Evolutionary conservation across 345 rosid species (phyloP), one percentile per base, ranked within the genome.

Genomic region (Melastoma malabathricum): DNA sequence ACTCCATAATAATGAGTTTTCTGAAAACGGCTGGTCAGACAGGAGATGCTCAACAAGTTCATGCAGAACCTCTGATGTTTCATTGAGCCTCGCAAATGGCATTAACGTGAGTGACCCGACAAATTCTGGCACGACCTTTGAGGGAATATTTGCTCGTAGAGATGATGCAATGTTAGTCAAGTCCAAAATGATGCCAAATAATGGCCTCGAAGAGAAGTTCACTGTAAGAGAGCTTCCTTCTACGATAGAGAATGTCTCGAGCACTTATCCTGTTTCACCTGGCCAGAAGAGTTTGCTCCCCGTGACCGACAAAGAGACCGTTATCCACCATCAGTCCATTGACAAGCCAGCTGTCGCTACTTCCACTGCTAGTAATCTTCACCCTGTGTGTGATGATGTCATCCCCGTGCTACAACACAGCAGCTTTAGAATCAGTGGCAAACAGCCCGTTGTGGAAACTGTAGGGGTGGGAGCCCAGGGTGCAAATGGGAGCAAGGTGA

Each of bases 381-480:
- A 80, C 64, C 73, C 83, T 17, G 89, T 71, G 41, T 86, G 79
- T 55, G 93, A 84, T 41, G 95, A 87, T 54, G 72, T 84, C 67
- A 84, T 92, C 74, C 95, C 87, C 67, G 96, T 84, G 19, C 77
- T 82, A 56, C 70, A 83, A 58, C 98, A 81, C 72, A 75, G 93
- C 65, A 92, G 95, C 63, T 87, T 72, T 68, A 84, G 84, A 44
- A 87, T 84, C 15, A 95, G 96, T 59, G 79, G 80, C 44, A 95
- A 87, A 64, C 93, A 82, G 65, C 90, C 86, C 20, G 83, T 73
- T 13, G 62, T 87, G 78, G 96, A 92, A 73, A 77, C 76, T 15
- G 68, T 80, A 48, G 98, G 80, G 63, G 77, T 79, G 65, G 96
- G 93, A 27, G 93, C 76, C 20, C 89, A 75, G 48, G 82, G 71